A percentile compares a stretch with the other conserved stretches of the same genome.
Conservation (phyloP, 306 rosid genomes). For the Canavalia ensiformis region DNA sequence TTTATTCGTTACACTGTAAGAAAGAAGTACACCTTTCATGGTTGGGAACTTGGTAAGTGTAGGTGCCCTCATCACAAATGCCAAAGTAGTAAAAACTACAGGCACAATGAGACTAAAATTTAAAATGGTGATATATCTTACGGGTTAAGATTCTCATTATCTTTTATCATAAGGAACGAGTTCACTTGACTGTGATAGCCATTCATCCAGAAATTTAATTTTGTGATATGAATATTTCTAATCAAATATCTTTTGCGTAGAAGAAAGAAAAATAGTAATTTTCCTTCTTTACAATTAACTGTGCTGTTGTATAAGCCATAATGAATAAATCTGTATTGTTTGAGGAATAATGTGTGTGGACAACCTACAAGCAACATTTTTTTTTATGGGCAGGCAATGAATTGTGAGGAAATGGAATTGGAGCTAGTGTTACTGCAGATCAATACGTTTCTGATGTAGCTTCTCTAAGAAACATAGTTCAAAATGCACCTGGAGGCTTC, state of each 20-base stretch:
- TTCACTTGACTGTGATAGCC: conserved; percentile 12
- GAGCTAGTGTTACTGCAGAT: conserved; percentile 68
- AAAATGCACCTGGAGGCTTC: conserved; percentile 92
- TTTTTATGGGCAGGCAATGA: conserved; percentile 74
- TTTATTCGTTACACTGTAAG: conserved; percentile 75
- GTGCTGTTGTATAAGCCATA: conserved; percentile 10
- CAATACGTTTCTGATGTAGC: conserved; percentile 77
- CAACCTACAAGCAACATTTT: background rate
- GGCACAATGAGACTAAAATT: conserved; percentile 24
- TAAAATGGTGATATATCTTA: conserved; percentile 11
- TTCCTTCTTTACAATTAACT: conserved; percentile 1
- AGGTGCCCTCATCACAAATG: conserved; percentile 32
- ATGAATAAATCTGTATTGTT: conserved; percentile 12
- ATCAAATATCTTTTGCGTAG: background rate
- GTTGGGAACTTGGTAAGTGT: conserved; percentile 95
- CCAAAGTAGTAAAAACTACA: conserved; percentile 3
- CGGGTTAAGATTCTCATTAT: conserved; percentile 8
- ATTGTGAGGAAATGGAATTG: conserved; percentile 84
- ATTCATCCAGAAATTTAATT: background rate
- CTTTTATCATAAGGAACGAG: background rate
- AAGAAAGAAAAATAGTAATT: conserved; percentile 17
- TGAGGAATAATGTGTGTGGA: background rate
- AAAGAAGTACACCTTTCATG: conserved; percentile 75
- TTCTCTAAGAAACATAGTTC: conserved; percentile 62
- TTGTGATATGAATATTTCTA: conserved; percentile 28